phyloP scores from a whole-genome alignment of 2,329 filamentous ascomycete species.

The Parastagonospora avenae region DNA sequence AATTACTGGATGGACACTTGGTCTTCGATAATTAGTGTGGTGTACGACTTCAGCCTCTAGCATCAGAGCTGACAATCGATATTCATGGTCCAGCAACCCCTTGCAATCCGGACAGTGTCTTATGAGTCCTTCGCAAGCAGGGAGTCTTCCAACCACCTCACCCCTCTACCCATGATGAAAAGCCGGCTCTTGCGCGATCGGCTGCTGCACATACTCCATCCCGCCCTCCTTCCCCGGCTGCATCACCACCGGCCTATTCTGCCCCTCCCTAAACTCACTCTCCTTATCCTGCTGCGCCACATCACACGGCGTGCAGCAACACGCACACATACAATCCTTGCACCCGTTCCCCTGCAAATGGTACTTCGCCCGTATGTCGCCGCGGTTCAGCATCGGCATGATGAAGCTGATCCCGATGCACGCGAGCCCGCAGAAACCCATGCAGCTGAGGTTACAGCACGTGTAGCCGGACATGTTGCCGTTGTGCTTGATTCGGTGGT shows the following conservation, averaged over 20 bases:
- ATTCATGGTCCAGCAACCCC: too few species aligned
- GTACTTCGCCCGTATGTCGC: slow-evolving; percentile 41
- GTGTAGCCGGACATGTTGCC: slow-evolving; percentile 35
- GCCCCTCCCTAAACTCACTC: slow-evolving; percentile 25
- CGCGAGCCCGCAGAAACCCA: slow-evolving; percentile 29
- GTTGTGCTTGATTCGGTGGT: slow-evolving; percentile 36
- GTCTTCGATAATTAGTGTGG: too few species aligned
- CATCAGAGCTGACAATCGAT: too few species aligned
- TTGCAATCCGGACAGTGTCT: too few species aligned
- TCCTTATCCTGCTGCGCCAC: slow-evolving; percentile 44
- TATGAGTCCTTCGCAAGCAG: too few species aligned
- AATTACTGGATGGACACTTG: too few species aligned
- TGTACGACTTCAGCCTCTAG: too few species aligned
- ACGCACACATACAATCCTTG: slow-evolving; percentile 42
- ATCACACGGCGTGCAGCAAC: slow-evolving; percentile 43
- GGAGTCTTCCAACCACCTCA: neutral
- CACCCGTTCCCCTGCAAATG: slow-evolving; percentile 37
- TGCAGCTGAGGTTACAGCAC: slow-evolving; percentile 34
- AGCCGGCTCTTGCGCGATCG: slow-evolving; percentile 7
- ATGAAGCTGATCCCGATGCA: slow-evolving; percentile 36
- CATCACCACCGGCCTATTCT: slow-evolving; percentile 13
- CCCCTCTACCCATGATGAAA: neutral
- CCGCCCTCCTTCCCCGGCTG: slow-evolving; percentile 26
- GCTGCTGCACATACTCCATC: slow-evolving; percentile 34
- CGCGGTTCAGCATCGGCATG: slow-evolving; percentile 37